Base-by-base conservation (phyloP, 164 flowering plant genomes). In the Dillenia suffruticosa region DNA sequence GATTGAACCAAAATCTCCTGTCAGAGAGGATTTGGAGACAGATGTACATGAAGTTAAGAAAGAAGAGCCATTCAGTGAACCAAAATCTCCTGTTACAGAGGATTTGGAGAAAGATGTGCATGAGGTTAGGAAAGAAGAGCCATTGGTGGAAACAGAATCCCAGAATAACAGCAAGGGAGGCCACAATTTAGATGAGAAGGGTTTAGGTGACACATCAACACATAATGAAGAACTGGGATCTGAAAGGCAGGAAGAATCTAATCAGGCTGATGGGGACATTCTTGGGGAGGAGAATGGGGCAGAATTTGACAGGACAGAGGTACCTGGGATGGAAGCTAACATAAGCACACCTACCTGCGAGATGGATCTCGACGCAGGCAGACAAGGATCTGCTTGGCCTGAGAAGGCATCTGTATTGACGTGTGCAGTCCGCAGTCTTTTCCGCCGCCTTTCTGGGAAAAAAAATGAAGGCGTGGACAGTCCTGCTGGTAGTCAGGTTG, bases 401-500 rank as follows among this genome's bases (percentile, higher is more conserved):
- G 91, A 84, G 70, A 90, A 81, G 61, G 91, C 91, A 26, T 76
- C 54, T 47, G 81, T 82, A 14, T 59, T 91, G 10, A 83, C 64
- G 54, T 82, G 72, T 61, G 90, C 89, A 17, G 91, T 85, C 51
- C 76, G 84, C 54, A 78, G 44, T 24, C 63, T 90, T 52, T 40
- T 90, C 51, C 87, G 93, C 44, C 89, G 82, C 45, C 82, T 88
- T 71, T 91, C 93, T 49, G 82, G 84, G n/a, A 85, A 72, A 78
- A 73, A 44, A 61, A 80, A 76, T 70, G 87, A 82, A 17, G 62
- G 60, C 56, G 82, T 49, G 16, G 68, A 59, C 10, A 70, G 51
- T 59, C 54, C 50, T 59, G 10, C 68, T 55, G 69, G 50, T 62
- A 76, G 64, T 46, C 73, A 69, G 49, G 64, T 26, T n/a, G 69